Base-by-base conservation (phyloP, 1,284 basidiomycete species). In the Heterobasidion parviporum region DNA sequence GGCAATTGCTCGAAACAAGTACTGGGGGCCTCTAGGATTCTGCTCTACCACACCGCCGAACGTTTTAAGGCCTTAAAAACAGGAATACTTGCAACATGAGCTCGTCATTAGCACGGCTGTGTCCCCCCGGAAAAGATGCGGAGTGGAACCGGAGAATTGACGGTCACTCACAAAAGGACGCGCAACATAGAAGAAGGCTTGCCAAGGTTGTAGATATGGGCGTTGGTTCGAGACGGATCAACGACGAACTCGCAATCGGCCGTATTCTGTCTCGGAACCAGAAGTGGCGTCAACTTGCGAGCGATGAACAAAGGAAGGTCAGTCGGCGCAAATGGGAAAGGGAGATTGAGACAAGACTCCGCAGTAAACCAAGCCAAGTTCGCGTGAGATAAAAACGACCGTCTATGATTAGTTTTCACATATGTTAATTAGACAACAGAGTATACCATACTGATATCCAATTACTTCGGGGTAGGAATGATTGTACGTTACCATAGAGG, bases 401-500 rank as follows among this genome's bases (percentile, higher is more conserved):
- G 26, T 41, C 38, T 41, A 41, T 4, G 38, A 41, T 41, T 41
- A 41, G n/a, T 41, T 8, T 41, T n/a, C 38, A 41, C 10, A 8
- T 41, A 41, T 41, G 38, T n/a, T 41, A 12, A 41, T 41, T 41
- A 41, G 38, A 41, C 38, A 41, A 41, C n/a, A n/a, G 26, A n/a
- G 38, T 41, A 41, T 41, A 41, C n/a, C 38, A 41, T n/a, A 41
- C 38, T 41, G 38, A 41, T 10, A 41, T 41, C 38, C 38, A 41
- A 12, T 41, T 41, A n/a, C n/a, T 2, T 41, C 38, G 6, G 4
- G 26, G 26, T 26, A 26, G 26, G 26, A 26, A 26, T 26, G 26
- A 26, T 26, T n/a, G 38, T 41, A 41, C 46, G 59, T 84, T 73
- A 90, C 87, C 87, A 90, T 44, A 90, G 72, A 8, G 82, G 69